Evolutionary conservation across 1,284 basidiomycete species (phyloP).

Genomic region (Sporisorium sorghi): DNA sequence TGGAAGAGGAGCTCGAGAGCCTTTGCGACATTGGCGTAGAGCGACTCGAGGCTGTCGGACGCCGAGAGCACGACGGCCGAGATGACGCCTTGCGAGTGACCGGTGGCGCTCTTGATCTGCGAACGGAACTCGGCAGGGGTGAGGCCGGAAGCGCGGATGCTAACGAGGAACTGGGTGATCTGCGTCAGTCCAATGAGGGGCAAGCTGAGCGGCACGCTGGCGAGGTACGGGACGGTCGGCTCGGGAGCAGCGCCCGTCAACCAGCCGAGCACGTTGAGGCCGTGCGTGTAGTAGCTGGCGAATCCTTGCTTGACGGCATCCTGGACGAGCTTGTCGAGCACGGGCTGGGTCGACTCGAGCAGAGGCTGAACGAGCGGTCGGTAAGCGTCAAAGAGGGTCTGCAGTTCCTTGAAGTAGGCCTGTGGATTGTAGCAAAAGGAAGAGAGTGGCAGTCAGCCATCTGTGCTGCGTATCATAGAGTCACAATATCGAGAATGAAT

Average conservation of each 20-base stretch:
- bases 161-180: conserved; percentile 88
- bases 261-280: conserved; percentile 87
- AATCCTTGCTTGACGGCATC: conserved; percentile 72
- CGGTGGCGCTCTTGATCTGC: conserved; percentile 86
- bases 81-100: conserved; percentile 95
- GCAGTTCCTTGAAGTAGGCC: conserved; percentile 95
- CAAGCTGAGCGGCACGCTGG: conserved; percentile 92
- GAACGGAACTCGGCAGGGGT: conserved; percentile 83
- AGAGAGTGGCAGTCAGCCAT: conserved; percentile 8
- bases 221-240: conserved; percentile 87
- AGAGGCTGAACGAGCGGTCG: conserved; percentile 82
- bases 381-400: conserved; percentile 90
- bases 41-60: conserved; percentile 80
- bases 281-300: conserved; percentile 80
- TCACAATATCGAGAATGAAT: not conserved
- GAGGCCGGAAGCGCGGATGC: conserved; percentile 80
- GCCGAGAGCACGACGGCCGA: conserved; percentile 87
- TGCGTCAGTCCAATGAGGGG: conserved; percentile 96
- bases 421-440: conserved; percentile 22
- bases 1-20: conserved; percentile 92
- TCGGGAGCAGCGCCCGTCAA: conserved; percentile 78
- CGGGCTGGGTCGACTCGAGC: conserved; percentile 75
- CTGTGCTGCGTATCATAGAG: conserved; percentile 3
- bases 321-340: conserved; percentile 54
- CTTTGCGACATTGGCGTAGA: conserved; percentile 81